These are phyloP conservation scores for Pinguiococcus pyrenoidosus DNA, from an alignment of 108 stramenopile species.

Conservation along the genomic window DNA sequence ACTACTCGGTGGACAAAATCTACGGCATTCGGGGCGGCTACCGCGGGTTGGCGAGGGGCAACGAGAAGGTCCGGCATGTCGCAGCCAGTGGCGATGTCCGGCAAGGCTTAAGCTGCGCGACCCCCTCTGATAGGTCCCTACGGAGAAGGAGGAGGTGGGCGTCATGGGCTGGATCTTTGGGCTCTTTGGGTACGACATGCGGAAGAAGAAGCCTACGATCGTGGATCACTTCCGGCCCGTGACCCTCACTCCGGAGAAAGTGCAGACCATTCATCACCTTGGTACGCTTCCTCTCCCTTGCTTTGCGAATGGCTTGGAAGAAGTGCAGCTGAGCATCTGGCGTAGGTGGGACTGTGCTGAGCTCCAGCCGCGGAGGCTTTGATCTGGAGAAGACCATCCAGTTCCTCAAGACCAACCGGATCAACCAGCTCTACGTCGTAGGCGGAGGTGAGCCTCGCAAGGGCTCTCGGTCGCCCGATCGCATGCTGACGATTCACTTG, in stretches of 20 bases:
- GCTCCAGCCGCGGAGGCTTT: conserved; percentile 81
- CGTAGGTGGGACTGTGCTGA: conserved; percentile 82
- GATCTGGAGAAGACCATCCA: conserved; percentile 67
- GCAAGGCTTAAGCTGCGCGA: background rate
- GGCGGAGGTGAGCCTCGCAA: no score
- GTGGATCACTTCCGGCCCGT: conserved; percentile 11
- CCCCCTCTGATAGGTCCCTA: no score
- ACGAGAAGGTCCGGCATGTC: conserved; percentile 47
- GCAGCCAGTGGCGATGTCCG: conserved; percentile 53
- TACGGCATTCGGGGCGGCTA: conserved; percentile 83
- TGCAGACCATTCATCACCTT: conserved; percentile 79
- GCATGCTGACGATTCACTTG: no score
- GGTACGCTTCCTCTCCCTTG: no score
- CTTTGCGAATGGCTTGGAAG: no score
- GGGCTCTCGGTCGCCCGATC: no score
- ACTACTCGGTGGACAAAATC: conserved; percentile 74
- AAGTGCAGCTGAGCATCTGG: no score
- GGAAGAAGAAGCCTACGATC: no score
- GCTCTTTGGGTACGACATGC: no score
- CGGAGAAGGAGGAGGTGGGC: no score
- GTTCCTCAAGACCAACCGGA: conserved; percentile 47
- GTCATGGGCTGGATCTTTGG: no score
- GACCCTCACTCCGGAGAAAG: conserved; percentile 38
- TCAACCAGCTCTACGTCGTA: conserved; percentile 82
- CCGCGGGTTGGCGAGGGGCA: no score